Conservation (phyloP, 2,329 filamentous ascomycete species). For the Curvularia sp. region DNA sequence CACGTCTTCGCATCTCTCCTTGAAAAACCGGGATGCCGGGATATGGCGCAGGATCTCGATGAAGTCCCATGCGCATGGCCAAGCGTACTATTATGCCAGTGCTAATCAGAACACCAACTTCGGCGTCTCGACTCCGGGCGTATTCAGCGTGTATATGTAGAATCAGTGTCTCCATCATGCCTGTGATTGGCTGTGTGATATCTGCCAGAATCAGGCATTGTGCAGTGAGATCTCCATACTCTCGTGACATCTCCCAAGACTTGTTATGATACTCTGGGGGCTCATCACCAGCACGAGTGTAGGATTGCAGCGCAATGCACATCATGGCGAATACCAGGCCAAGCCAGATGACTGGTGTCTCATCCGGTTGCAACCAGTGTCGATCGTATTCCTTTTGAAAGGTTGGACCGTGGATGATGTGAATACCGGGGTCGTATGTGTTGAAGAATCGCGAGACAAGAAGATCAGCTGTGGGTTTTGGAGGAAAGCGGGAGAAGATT, state of each 20-base stretch:
- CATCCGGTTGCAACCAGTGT: conserved; percentile 75
- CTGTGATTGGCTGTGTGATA: conserved; percentile 75
- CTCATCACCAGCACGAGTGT: conserved; percentile 79
- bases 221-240: conserved; percentile 74
- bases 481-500: conserved; percentile 78
- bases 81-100: conserved; percentile 66
- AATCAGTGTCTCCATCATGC: conserved; percentile 80
- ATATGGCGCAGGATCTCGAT: conserved; percentile 78
- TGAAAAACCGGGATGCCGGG: conserved; percentile 74
- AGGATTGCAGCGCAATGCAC: conserved; percentile 78
- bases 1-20: conserved; percentile 72
- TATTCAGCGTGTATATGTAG: conserved; percentile 80
- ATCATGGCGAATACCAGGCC: conserved; percentile 78
- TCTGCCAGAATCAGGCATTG: conserved; percentile 79
- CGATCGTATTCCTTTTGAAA: conserved; percentile 73
- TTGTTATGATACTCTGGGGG: conserved; percentile 78
- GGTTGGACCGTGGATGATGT: conserved; percentile 70
- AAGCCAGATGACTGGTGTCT: conserved; percentile 78
- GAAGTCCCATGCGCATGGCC: conserved; percentile 77
- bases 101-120: conserved; percentile 69
- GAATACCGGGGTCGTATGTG: conserved; percentile 70
- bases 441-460: conserved; percentile 92
- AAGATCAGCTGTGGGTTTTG: conserved; percentile 81
- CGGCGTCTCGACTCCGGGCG: conserved; percentile 74
- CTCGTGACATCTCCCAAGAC: conserved; percentile 57